Conservation (phyloP, 1,139 yeast species). For the Taphrina flavorubra region DNA sequence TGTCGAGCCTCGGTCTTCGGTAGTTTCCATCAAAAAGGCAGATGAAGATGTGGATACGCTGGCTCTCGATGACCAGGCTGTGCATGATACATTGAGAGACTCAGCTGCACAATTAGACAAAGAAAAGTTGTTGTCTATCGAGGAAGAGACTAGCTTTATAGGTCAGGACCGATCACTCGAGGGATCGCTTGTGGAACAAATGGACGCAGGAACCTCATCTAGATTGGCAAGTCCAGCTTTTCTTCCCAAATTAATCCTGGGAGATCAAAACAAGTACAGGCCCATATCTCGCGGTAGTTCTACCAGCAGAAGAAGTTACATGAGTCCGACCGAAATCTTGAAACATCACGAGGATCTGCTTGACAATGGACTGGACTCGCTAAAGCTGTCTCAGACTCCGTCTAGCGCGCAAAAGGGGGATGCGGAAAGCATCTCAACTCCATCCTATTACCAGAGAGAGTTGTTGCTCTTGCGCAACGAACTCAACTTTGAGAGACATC, state of each 20-base stretch:
- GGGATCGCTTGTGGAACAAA: constrained; percentile 10
- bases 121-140: background rate
- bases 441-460: constrained; percentile 57
- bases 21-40: background rate
- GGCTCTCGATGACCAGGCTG: background rate
- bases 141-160: background rate
- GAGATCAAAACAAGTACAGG: background rate
- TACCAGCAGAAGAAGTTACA: constrained; percentile 7
- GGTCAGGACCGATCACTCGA: background rate
- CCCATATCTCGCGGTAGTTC: constrained; percentile 11
- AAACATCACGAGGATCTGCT: constrained; percentile 17
- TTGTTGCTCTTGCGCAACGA: constrained; percentile 65
- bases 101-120: background rate
- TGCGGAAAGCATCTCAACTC: background rate
- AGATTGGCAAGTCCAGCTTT: constrained; percentile 38
- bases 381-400: background rate
- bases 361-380: background rate
- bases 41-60: constrained; percentile 20
- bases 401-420: background rate
- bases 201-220: constrained; percentile 19
- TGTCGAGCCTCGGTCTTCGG: constrained; percentile 10
- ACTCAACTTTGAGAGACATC: constrained; percentile 64
- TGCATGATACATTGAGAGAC: background rate
- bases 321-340: constrained; percentile 21
- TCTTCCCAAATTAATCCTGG: constrained; percentile 3